Evolutionary conservation across 2,329 filamentous ascomycete species (phyloP), one percentile per base, ranked within the genome.

Genomic region (Aspergillus sp.): DNA sequence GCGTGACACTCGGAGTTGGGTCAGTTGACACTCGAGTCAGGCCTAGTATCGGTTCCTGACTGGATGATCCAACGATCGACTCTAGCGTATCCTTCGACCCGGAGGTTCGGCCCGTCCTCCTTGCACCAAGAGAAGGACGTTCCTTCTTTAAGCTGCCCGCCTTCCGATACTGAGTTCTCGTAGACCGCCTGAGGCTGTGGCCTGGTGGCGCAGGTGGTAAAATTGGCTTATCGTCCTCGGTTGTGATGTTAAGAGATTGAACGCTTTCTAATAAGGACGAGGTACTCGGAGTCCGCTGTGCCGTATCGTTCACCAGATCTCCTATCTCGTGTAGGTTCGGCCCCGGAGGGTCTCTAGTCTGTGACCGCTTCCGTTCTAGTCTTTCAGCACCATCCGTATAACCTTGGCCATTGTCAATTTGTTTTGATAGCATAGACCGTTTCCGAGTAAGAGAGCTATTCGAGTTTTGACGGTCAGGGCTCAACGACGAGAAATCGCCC

Each of bases 391-490:
- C 93, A 77, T 97, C 92, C 61, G 89, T 82, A 71, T 95, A 96
- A 40, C 86, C 87, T 8, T 82, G 82, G 4, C 87, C 85, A 63
- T 85, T 90, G 65, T 96, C 90, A 58, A 99, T 90, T 72, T 98
- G 93, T 57, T 89, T 85, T 6, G 93, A 98, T 5, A 99, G 81
- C 90, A 96, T 97, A 0, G 93, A 98, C 76, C 95, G 96, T 76
- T 96, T 96, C 67, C 95, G 85, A 65, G 87, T 84, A 62, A 98
- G 73, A 40, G 89, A 84, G 15, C 84, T 84, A 12, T 68, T 71
- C 5, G 76, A 85, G 12, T 78, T 72, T 76, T 84, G 75, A 75
- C 82, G 74, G 61, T 86, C 79, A 68, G 84, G 60, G 65, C 81
- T 63, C 58, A 52, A 64, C 66, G 92, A 77, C 39, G 81, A 81